Percentiles rank a stretch among this genome's conserved stretches.
phyloP scores from a whole-genome alignment of 305 asterid species.

The Fraxinus albicans region DNA sequence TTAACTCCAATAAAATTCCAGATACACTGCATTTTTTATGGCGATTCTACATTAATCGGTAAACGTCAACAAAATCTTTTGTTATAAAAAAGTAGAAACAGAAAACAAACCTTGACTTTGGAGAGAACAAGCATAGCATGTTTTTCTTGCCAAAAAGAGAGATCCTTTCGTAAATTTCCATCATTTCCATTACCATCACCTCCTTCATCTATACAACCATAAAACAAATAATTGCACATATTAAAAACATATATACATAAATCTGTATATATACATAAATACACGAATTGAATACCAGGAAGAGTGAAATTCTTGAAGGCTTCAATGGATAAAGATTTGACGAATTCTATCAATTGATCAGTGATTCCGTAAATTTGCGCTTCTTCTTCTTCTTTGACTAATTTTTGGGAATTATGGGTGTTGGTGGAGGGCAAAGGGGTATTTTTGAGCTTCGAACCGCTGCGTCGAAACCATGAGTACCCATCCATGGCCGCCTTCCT shows the following conservation, averaged over 20 bases:
- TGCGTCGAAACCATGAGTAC: conserved; percentile 71
- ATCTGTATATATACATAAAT: not conserved
- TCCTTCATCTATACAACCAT: conserved; percentile 46
- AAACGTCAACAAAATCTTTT: not conserved
- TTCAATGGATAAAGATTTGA: conserved; percentile 66
- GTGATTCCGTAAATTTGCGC: conserved; percentile 62
- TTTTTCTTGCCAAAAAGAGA: conserved; percentile 83
- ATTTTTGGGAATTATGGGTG: conserved; percentile 1
- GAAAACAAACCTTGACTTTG: conserved; percentile 59
- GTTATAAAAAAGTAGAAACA: not conserved
- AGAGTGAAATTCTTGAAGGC: conserved; percentile 66
- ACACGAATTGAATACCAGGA: conserved; percentile 40
- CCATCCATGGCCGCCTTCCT: conserved; percentile 47
- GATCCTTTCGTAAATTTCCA: conserved; percentile 56
- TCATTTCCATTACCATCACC: conserved; percentile 32
- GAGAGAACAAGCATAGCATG: conserved; percentile 83
- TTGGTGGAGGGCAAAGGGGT: conserved; percentile 34
- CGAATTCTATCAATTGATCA: conserved; percentile 54
- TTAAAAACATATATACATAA: not conserved
- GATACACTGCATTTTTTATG: not conserved
- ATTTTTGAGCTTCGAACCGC: conserved; percentile 46
- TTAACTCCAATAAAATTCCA: not conserved
- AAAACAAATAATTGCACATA: not conserved
- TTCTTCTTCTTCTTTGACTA: conserved; percentile 29
- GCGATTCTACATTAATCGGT: not conserved